Percentiles rank a stretch among this genome's conserved stretches.
These are phyloP conservation scores for Clarireedia homoeocarpa DNA, from an alignment of 2,329 filamentous ascomycete species.

Conservation along the genomic window DNA sequence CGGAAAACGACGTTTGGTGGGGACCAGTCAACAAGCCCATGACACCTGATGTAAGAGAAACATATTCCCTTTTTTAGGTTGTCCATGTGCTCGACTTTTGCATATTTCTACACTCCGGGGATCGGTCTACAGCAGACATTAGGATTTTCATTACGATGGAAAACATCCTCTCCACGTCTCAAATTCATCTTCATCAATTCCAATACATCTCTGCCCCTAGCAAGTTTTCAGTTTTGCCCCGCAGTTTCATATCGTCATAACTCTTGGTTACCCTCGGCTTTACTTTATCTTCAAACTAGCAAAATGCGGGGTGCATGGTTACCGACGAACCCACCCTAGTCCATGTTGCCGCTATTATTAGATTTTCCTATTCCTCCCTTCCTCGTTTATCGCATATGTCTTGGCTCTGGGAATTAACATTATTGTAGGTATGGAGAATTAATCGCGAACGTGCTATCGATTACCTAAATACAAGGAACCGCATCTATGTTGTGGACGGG, in stretches of 20 bases:
- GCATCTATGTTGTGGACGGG: conserved; percentile 97
- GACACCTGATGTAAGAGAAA: conserved; percentile 76
- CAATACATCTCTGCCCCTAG: not conserved
- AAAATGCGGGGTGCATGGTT: conserved; percentile 10
- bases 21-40: conserved; percentile 96
- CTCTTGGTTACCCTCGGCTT: conserved; percentile 6
- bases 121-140: not conserved
- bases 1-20: conserved; percentile 81
- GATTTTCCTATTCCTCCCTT: not conserved
- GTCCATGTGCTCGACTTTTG: not conserved
- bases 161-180: not conserved
- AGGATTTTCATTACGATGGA: not conserved
- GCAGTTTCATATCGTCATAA: conserved; percentile 7
- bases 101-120: not conserved
- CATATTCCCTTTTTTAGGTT: not conserved
- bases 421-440: conserved; percentile 87
- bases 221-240: conserved; percentile 1
- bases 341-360: not conserved
- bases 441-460: conserved; percentile 98
- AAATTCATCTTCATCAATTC: not conserved
- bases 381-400: not conserved
- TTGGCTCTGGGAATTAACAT: not conserved
- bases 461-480: conserved; percentile 97
- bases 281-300: not conserved
- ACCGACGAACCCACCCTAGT: not conserved